Conservation (phyloP, 192 early-diverging fungal genomes). For the Lobosporangium transversale region DNA sequence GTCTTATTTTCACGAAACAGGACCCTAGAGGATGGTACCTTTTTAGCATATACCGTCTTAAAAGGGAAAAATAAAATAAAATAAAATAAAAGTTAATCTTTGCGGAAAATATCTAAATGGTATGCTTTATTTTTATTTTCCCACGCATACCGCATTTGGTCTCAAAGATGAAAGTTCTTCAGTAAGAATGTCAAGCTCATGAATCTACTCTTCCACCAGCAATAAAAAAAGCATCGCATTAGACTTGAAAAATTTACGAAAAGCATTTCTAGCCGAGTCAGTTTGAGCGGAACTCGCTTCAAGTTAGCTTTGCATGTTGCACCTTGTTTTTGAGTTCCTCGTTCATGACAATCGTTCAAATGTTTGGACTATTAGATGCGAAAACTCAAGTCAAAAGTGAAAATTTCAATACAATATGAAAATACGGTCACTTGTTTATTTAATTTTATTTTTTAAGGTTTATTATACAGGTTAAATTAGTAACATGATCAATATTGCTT, state of each 20-base stretch:
- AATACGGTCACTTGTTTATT: conserved; percentile 1
- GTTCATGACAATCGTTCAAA: too few species aligned
- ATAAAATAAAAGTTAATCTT: background rate
- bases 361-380: background rate
- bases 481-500: conserved; percentile 27
- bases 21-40: conserved; percentile 39
- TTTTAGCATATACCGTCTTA: conserved; percentile 30
- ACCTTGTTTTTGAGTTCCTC: conserved; percentile 41
- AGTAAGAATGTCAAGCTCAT: conserved; percentile 46
- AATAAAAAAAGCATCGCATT: background rate
- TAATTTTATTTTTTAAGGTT: background rate
- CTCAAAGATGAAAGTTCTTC: conserved; percentile 34
- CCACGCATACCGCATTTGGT: conserved; percentile 19
- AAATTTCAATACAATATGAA: background rate
- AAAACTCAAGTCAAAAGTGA: background rate
- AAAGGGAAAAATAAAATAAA: background rate
- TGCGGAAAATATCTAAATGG: too few species aligned
- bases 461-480: background rate
- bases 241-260: background rate
- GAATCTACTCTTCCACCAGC: conserved; percentile 11
- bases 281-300: too few species aligned
- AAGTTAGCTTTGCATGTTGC: too few species aligned
- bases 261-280: too few species aligned
- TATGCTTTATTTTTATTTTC: too few species aligned
- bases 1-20: conserved; percentile 29